phyloP scores from a whole-genome alignment of 257 asterid genomes.

The Scutellaria galericulata region DNA sequence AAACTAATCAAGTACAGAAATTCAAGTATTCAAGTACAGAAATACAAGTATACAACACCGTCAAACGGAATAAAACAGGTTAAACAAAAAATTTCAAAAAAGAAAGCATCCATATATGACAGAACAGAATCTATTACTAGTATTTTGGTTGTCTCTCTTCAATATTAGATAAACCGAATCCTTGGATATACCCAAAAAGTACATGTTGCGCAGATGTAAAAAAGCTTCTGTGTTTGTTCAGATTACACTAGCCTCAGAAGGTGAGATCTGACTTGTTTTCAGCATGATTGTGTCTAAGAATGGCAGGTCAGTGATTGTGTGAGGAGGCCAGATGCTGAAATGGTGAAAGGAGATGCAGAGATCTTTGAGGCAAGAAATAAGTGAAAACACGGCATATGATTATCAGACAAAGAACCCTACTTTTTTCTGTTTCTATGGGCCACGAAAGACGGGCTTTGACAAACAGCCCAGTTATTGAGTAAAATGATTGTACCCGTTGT shows the following conservation, averaged over 20 bases:
- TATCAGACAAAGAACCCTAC: conserved; percentile 29
- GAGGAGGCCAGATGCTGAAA: conserved; percentile 17
- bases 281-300: background rate
- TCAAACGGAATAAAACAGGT: conserved; percentile 5
- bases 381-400: background rate
- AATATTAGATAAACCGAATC: conserved; percentile 10
- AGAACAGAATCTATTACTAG: conserved; percentile 8
- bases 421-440: conserved; percentile 31
- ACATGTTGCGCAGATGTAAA: background rate
- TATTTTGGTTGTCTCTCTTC: conserved; percentile 4
- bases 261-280: conserved; percentile 21
- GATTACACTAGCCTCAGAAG: background rate
- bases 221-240: conserved; percentile 14
- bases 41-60: background rate
- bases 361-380: conserved; percentile 29
- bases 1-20: conserved; percentile 26
- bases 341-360: conserved; percentile 25
- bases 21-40: background rate
- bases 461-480: conserved; percentile 34
- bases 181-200: background rate
- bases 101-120: conserved; percentile 17
- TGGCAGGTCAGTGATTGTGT: conserved; percentile 2
- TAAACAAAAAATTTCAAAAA: conserved; percentile 8
- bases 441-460: conserved; percentile 28
- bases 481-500: background rate